phyloP scores from a whole-genome alignment of 495 filamentous ascomycete species.

The Talaromyces trachyspermus region DNA sequence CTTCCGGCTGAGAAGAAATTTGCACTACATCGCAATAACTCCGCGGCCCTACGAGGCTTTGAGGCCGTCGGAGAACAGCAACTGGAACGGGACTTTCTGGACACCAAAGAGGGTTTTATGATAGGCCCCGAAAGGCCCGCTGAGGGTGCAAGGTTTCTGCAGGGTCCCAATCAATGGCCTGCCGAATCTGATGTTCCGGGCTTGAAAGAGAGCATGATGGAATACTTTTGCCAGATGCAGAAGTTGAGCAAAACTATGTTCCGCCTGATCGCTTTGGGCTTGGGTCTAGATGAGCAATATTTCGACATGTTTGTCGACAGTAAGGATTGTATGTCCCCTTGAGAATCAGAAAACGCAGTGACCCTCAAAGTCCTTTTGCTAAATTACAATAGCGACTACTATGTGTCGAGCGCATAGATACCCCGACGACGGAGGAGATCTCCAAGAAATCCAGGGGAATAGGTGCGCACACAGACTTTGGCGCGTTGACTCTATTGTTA shows the following conservation, averaged over 20 bases:
- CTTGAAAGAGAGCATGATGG: constrained; percentile 24
- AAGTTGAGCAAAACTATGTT: constrained; percentile 20
- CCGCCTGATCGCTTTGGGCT: constrained; percentile 29
- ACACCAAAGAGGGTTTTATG: constrained; percentile 1
- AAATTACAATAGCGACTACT: background rate
- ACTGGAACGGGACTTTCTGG: background rate
- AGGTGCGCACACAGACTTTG: constrained; percentile 49
- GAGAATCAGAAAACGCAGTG: background rate
- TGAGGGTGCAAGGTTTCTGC: constrained; percentile 21
- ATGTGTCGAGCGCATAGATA: constrained; percentile 2
- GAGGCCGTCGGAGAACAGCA: background rate
- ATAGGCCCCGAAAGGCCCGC: background rate
- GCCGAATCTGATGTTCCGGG: constrained; percentile 20
- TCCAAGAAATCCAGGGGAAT: constrained; percentile 18
- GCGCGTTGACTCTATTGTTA: constrained; percentile 38
- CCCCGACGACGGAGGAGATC: background rate
- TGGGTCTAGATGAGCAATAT: constrained; percentile 27
- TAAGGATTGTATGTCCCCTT: background rate
- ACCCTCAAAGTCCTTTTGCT: background rate
- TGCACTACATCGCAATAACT: background rate
- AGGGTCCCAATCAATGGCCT: constrained; percentile 42
- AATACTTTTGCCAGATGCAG: constrained; percentile 19
- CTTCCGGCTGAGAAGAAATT: background rate
- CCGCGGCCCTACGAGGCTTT: background rate
- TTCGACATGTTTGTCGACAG: constrained; percentile 32